A percentile compares a stretch with the other conserved stretches of the same genome.
Conservation (phyloP, 208 protist genomes). For the Leishmania aethiopica region DNA sequence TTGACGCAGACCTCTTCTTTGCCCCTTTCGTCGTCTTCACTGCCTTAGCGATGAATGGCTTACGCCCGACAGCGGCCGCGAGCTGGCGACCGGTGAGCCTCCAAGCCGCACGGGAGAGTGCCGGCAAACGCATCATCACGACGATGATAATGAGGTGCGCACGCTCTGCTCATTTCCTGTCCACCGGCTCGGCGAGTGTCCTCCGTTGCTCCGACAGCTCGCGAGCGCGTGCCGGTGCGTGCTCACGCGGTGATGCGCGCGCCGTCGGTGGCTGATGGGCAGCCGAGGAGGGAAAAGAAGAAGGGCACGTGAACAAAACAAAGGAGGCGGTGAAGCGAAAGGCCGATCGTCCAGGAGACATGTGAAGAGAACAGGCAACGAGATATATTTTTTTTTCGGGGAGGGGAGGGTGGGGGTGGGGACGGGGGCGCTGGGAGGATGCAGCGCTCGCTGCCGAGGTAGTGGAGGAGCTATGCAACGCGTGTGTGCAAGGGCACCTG, state of each 20-base stretch:
- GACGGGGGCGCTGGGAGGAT: not conserved
- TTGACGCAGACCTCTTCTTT: not conserved
- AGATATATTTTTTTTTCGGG: not conserved
- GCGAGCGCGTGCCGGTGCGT: not conserved
- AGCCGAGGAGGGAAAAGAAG: not conserved
- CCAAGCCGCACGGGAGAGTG: conserved; percentile 2
- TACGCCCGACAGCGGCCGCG: not conserved
- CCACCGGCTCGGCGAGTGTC: not conserved
- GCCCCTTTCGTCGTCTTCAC: not conserved
- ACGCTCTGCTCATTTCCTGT: not conserved
- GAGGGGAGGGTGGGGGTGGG: not conserved
- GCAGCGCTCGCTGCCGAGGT: not conserved
- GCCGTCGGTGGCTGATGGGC: not conserved
- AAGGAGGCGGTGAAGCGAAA: not conserved
- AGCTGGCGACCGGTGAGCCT: not conserved
- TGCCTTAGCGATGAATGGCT: not conserved
- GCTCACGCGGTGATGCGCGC: not conserved
- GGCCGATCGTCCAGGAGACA: too few relatives aligned
- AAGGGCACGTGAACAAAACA: not conserved
- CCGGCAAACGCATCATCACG: conserved; percentile 4
- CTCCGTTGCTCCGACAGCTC: not conserved
- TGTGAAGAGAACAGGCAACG: too few relatives aligned
- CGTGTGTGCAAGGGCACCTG: not conserved
- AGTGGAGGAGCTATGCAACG: not conserved
- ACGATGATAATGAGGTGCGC: not conserved